Base-by-base conservation (phyloP, 139 green algal species). In the Chlorella sp. region DNA sequence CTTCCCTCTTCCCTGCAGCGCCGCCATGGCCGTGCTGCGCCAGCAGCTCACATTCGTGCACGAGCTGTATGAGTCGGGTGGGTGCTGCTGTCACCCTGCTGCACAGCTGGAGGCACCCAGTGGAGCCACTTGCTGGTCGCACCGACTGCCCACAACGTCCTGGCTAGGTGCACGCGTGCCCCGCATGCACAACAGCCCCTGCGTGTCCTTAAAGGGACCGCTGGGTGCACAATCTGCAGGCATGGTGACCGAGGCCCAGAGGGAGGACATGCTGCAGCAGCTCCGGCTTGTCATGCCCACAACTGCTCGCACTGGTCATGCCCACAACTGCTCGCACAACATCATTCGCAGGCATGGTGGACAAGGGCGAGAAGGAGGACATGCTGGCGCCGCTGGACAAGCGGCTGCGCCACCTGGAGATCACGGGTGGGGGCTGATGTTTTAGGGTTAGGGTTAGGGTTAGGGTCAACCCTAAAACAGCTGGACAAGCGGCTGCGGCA, bases 31-130 rank as follows among this genome's bases (percentile, higher is more conserved):
- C 17, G 81, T 98, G 77, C 92, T 98, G 51, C 87, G 90, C 26
- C 91, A 96, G 84, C 94, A 97, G 88, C 58, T 89, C 40, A 76
- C 84, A n/a, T 98, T 96, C 84, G 86, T 98, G 20, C 75, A 93
- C 46, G 88, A 95, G 84, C 87, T 97, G 84, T 90, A 85, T 40
- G 86, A 91, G 46, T 85, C 89, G 11, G 91, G 85, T 81, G 65
- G 60, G 84, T 24, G 51, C 13, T 24, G 51, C n/a, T n/a, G n/a
- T n/a, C n/a, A n/a, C n/a, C n/a, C n/a, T n/a, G n/a, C n/a, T n/a
- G n/a, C n/a, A n/a, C n/a, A n/a, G n/a, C n/a, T n/a, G n/a, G n/a
- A n/a, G n/a, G n/a, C n/a, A n/a, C n/a, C n/a, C n/a, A n/a, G n/a
- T n/a, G n/a, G n/a, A n/a, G n/a, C n/a, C n/a, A n/a, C n/a, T n/a